Conservation (phyloP, 208 protist genomes). For the Naegleria gruberi region DNA sequence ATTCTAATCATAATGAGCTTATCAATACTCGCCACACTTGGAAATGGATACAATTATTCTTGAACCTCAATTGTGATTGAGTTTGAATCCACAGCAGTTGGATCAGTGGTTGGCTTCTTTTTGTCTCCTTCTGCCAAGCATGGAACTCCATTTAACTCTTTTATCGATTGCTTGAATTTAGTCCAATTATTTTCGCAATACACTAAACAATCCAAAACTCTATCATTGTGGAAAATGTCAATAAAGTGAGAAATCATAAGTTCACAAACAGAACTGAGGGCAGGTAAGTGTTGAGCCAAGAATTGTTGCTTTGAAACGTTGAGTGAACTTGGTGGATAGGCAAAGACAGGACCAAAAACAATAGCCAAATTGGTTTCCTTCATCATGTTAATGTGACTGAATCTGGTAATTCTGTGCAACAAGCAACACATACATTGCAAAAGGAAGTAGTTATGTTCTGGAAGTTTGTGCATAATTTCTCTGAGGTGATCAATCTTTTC, state of each 20-base stretch:
- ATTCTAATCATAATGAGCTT: too few relatives aligned
- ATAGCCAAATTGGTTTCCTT: slow-evolving; percentile 10
- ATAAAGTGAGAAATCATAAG: slow-evolving; percentile 5
- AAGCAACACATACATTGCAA: background rate
- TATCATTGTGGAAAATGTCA: background rate
- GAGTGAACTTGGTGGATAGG: background rate
- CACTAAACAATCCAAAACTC: background rate
- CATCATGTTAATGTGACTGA: background rate
- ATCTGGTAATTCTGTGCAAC: background rate
- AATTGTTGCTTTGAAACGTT: background rate
- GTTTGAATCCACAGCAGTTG: background rate
- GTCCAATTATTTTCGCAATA: background rate
- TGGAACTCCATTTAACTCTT: background rate
- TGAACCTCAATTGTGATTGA: background rate
- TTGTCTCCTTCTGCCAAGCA: background rate
- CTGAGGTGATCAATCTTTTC: background rate
- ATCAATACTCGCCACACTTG: too few relatives aligned
- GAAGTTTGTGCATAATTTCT: background rate
- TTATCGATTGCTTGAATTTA: background rate
- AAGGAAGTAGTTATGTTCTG: background rate
- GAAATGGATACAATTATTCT: too few relatives aligned
- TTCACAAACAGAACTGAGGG: background rate
- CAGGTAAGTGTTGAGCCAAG: background rate
- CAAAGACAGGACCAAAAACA: slow-evolving; percentile 9
- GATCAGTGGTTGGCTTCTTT: too few relatives aligned